These are phyloP conservation scores for Lichenothelia convexa DNA, from an alignment of 495 filamentous ascomycete species.

Conservation along the genomic window DNA sequence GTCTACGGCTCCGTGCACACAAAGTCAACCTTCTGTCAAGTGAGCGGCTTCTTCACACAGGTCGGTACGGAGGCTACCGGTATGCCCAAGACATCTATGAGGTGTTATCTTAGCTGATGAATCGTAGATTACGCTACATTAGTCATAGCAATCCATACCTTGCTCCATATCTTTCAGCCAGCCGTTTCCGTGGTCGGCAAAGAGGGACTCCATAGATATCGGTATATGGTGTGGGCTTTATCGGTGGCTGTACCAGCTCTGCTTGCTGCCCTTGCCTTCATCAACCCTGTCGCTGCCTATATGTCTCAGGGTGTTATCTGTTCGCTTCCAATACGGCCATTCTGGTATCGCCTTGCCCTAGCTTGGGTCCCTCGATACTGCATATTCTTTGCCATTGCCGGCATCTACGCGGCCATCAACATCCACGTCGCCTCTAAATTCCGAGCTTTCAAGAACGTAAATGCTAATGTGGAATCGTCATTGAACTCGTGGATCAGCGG, in stretches of 20 bases:
- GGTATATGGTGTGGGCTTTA: constrained; percentile 32
- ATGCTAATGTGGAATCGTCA: no score
- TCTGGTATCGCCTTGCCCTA: constrained; percentile 46
- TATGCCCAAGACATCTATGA: not conserved
- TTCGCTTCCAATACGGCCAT: constrained; percentile 38
- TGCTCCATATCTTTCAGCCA: constrained; percentile 46
- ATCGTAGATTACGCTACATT: constrained; percentile 43
- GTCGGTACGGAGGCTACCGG: constrained; percentile 47
- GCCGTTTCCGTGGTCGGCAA: constrained; percentile 21
- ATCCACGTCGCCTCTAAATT: constrained; percentile 39
- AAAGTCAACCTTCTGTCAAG: constrained; percentile 42
- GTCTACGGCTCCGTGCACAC: constrained; percentile 26
- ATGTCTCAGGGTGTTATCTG: constrained; percentile 45
- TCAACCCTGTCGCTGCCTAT: constrained; percentile 34
- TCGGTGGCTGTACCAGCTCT: constrained; percentile 39
- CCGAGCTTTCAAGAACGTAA: constrained; percentile 13
- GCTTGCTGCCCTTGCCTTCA: constrained; percentile 43
- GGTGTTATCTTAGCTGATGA: constrained; percentile 2
- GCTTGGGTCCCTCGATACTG: constrained; percentile 58
- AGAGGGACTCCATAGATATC: constrained; percentile 50
- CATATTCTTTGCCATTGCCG: constrained; percentile 39
- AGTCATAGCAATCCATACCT: constrained; percentile 52
- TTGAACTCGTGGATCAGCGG: no score
- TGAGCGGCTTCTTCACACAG: constrained; percentile 44
- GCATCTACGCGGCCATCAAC: constrained; percentile 48